phyloP scores from a whole-genome alignment of 208 protist genomes.

The Vickermania spadyakhi region DNA sequence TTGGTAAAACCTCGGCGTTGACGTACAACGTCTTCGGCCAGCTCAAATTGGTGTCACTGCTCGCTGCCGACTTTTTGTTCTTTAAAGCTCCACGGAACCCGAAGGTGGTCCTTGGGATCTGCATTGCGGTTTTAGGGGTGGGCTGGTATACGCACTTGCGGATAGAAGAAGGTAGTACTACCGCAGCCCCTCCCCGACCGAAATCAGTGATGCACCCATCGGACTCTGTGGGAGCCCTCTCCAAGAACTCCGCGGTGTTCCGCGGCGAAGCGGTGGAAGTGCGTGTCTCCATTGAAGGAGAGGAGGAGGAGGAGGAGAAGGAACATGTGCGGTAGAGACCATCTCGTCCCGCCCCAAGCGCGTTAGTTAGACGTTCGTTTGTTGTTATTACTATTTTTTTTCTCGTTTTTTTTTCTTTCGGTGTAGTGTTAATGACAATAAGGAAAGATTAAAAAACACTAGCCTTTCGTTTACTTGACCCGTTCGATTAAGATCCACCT shows the following conservation, averaged over 20 bases:
- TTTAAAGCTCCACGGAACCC: constrained; percentile 31
- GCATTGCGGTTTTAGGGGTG: constrained; percentile 45
- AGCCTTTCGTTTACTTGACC: too few relatives aligned
- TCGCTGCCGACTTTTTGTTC: constrained; percentile 57
- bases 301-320: constrained; percentile 15
- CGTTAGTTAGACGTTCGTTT: too few relatives aligned
- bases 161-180: constrained; percentile 5
- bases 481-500: too few relatives aligned
- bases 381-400: too few relatives aligned
- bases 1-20: constrained; percentile 77
- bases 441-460: too few relatives aligned
- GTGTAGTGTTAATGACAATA: too few relatives aligned
- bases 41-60: constrained; percentile 76
- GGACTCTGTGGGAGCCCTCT: too few relatives aligned
- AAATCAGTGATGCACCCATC: background rate
- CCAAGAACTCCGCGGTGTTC: too few relatives aligned
- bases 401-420: too few relatives aligned
- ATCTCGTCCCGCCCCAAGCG: background rate
- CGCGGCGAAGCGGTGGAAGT: too few relatives aligned
- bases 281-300: constrained; percentile 1
- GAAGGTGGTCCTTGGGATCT: constrained; percentile 31
- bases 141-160: constrained; percentile 81
- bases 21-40: constrained; percentile 87
- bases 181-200: background rate
- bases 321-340: constrained; percentile 1